Evolutionary conservation across 2,329 filamentous ascomycete species (phyloP), one percentile per base, ranked within the genome.

Genomic region (Acrocalymma vagum): DNA sequence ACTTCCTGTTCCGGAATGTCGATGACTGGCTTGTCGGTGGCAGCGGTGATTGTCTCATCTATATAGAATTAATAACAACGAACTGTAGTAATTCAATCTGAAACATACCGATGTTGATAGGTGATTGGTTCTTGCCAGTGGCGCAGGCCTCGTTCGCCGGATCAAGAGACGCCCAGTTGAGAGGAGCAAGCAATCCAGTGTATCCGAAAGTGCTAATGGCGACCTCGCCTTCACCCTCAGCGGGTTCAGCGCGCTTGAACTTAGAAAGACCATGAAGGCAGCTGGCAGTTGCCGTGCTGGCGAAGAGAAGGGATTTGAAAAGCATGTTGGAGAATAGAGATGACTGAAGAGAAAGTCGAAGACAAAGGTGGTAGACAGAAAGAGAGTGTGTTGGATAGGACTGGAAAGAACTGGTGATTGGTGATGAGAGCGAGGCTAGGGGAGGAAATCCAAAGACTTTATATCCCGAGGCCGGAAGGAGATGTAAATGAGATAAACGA

Each of bases 131-230:
- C 10, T 52, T 70, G 23, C 81, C 80, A 3, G 58, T 65, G 25
- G 72, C 74, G 58, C 81, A 84, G 9, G 69, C 60, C 8, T 60
- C 57, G 60, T 81, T 80, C 11, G 67, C 65, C 11, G 57, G 36
- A 31, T 71, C 62, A 17, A 82, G 66, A 4, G 65, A 65, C 24
- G 75, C 71, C 80, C 80, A 83, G 62, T 77, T 78, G 39, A 79
- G 64, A 1, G 80, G 80, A 5, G 80, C 79, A 25, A 65, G 55
- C 4, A 62, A 38, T 32, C 68, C 69, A 21, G 67, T 68, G 58
- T 76, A 78, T 28, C 70, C 71, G 42, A 75, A 77, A 6, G n/a
- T 63, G 49, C 33, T 66, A 21, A 73, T 59, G 15, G 56, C 49
- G 5, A 63, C 65, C 5, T 59, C 59, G 29, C 43, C 55, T 25